phyloP scores from a whole-genome alignment of 495 filamentous ascomycete species.

The Hypoxylon fuscum region DNA sequence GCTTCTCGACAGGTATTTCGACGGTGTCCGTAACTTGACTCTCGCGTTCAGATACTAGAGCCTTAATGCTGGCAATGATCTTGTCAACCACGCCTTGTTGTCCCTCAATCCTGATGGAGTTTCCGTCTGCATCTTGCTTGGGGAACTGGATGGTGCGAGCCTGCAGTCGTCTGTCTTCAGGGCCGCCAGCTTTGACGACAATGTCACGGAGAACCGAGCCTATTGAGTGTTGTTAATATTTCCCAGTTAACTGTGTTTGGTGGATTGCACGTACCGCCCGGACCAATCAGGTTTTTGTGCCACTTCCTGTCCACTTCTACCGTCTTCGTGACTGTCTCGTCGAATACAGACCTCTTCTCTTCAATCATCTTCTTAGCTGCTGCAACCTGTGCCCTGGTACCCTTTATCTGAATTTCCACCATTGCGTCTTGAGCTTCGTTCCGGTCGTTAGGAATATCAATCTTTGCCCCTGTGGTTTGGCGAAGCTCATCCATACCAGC shows the following conservation, averaged over 20 bases:
- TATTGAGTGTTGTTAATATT: conserved; percentile 58
- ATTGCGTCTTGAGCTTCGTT: conserved; percentile 66
- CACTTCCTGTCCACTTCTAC: conserved; percentile 90
- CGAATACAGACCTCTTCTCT: conserved; percentile 83
- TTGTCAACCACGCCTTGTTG: conserved; percentile 83
- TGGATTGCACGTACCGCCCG: conserved; percentile 71
- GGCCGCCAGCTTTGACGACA: conserved; percentile 85
- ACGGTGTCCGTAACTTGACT: conserved; percentile 77
- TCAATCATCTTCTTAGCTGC: conserved; percentile 88
- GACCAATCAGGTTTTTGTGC: conserved; percentile 89
- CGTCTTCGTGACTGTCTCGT: conserved; percentile 82
- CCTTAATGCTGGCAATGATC: conserved; percentile 82
- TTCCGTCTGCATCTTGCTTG: conserved; percentile 78
- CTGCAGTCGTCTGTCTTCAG: conserved; percentile 79
- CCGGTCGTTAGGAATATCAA: conserved; percentile 81
- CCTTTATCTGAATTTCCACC: conserved; percentile 88
- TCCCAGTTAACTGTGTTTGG: not conserved
- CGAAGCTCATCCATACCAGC: conserved; percentile 90
- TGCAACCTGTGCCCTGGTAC: conserved; percentile 87
- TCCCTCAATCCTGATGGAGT: conserved; percentile 86
- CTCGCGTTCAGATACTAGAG: conserved; percentile 79
- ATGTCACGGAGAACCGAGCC: conserved; percentile 88
- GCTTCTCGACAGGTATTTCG: conserved; percentile 86
- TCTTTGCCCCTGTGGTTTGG: conserved; percentile 80
- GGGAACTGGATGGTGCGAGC: conserved; percentile 93